Base-by-base conservation (phyloP, 106 monocot species). In the Xerophyta viscosa region DNA sequence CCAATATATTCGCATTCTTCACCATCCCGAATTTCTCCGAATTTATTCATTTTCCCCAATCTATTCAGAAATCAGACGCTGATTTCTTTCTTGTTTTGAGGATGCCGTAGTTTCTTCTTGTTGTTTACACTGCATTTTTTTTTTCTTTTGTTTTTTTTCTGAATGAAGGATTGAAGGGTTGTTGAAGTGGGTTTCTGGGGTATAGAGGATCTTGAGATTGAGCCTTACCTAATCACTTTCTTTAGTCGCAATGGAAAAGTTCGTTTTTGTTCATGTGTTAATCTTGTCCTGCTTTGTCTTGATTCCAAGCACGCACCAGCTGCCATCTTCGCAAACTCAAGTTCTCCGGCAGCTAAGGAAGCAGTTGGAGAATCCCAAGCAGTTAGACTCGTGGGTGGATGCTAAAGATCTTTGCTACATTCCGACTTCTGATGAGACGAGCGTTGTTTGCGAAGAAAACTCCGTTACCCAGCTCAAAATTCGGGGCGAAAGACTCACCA, bases 311-410 rank as follows among this genome's bases (percentile, higher is more conserved):
- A 69, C 64, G 19, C 58, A 77, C 52, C 80, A 93, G 41, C 26
- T 76, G 24, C 70, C 66, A 36, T 60, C 71, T 9, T 77, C 87
- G 22, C 80, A 93, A 29, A 77, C 60, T 12, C 67, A 75, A 54
- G 46, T 73, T 42, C 67, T 93, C 37, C 74, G 51, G 62, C 93
- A 87, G 73, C 37, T 88, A 18, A 74, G 93, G 66, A 87, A 75
- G 66, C 87, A 93, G 39, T 37, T 93, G 48, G 83, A 88, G 69
- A 75, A 69, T 54, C 93, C 87, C 37, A 80, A 63, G 58, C 63
- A 60, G 45, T 47, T 93, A 60, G 77, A 84, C 22, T 41, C 72
- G 52, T 84, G 83, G 83, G 68, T 69, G 23, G 46, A 52, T 42
- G 66, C 58, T 8, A 45, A 63, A 24, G 80, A 93, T 21, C 47